Percentiles rank a stretch among this genome's conserved stretches.
phyloP scores from a whole-genome alignment of 805 yeast species.

The Candida ipomoeae region DNA sequence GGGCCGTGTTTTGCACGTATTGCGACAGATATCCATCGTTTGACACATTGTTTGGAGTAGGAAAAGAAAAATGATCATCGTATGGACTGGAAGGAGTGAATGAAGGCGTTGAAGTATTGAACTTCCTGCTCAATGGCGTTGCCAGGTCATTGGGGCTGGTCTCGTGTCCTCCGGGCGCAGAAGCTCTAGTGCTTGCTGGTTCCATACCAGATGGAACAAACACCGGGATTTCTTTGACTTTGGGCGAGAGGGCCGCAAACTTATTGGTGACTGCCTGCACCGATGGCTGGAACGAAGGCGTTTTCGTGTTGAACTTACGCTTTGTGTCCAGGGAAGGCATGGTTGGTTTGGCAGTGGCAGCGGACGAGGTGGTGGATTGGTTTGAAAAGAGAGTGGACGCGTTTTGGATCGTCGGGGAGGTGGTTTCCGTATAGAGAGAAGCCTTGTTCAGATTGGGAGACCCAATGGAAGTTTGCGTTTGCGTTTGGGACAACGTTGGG shows the following conservation, averaged over 20 bases:
- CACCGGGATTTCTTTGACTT: constrained; percentile 43
- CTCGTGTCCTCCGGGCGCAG: constrained; percentile 6
- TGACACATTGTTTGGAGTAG: constrained; percentile 1
- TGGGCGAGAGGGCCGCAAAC: constrained; percentile 47
- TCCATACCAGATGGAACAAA: constrained; percentile 43
- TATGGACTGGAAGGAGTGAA: constrained; percentile 31
- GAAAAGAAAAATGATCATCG: constrained; percentile 8
- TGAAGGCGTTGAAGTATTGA: constrained; percentile 38
- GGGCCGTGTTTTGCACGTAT: constrained; percentile 13
- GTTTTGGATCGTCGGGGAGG: constrained; percentile 25
- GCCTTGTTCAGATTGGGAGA: constrained; percentile 1
- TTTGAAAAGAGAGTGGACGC: neutral
- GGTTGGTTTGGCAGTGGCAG: constrained; percentile 5
- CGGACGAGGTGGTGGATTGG: constrained; percentile 19
- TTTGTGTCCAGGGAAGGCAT: constrained; percentile 11
- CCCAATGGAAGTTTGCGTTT: constrained; percentile 1
- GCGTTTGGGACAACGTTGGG: constrained; percentile 6
- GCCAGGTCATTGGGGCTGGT: constrained; percentile 10
- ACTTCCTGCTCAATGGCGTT: constrained; percentile 20
- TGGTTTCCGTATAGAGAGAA: constrained; percentile 15
- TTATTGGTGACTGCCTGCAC: constrained; percentile 29
- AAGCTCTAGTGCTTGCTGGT: constrained; percentile 6
- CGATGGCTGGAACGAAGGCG: constrained; percentile 43
- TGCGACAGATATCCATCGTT: constrained; percentile 8
- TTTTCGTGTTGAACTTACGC: constrained; percentile 36